A percentile compares a stretch with the other conserved stretches of the same genome.
phyloP scores from a whole-genome alignment of 768 basidiomycete species.

The Chlorophyllum brunneum region DNA sequence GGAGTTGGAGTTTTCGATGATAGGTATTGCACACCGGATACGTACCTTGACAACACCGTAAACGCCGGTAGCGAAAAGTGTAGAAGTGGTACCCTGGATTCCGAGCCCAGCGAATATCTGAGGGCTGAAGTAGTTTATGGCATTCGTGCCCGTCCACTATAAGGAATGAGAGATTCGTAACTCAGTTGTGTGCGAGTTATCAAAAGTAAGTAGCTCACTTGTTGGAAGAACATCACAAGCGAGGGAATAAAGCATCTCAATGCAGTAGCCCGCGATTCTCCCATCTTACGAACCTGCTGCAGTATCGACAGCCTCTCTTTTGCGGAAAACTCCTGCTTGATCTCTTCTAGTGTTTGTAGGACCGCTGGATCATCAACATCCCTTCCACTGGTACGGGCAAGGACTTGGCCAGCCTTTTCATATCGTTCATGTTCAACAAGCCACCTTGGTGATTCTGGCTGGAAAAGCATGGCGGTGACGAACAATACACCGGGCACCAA shows the following conservation, averaged over 20 bases:
- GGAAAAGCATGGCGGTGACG: slow-evolving; percentile 39
- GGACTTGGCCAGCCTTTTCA: slow-evolving; percentile 34
- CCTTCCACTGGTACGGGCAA: slow-evolving; percentile 32
- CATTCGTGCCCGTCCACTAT: slow-evolving; percentile 32
- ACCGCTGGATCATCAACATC: slow-evolving; percentile 31
- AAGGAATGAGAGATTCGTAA: neutral
- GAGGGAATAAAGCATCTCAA: slow-evolving; percentile 43
- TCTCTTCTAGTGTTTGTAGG: slow-evolving; percentile 36
- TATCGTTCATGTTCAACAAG: slow-evolving; percentile 43
- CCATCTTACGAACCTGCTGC: slow-evolving; percentile 39
- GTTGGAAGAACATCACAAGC: slow-evolving; percentile 43
- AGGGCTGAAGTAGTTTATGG: slow-evolving; percentile 26
- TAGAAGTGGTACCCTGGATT: slow-evolving; percentile 36
- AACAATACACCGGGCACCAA: slow-evolving; percentile 50
- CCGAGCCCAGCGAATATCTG: slow-evolving; percentile 47
- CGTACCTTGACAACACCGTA: slow-evolving; percentile 32
- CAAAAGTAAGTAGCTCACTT: slow-evolving; percentile 16
- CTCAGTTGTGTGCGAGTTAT: neutral
- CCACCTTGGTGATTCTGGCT: slow-evolving; percentile 58
- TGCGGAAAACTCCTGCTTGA: slow-evolving; percentile 45
- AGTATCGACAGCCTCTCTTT: slow-evolving; percentile 29
- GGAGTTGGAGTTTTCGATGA: neutral
- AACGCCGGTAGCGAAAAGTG: slow-evolving; percentile 48
- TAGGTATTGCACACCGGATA: neutral
- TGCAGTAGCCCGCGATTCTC: slow-evolving; percentile 37